Base-by-base conservation (phyloP, 495 filamentous ascomycete species). In the Ascobolus immersus region DNA sequence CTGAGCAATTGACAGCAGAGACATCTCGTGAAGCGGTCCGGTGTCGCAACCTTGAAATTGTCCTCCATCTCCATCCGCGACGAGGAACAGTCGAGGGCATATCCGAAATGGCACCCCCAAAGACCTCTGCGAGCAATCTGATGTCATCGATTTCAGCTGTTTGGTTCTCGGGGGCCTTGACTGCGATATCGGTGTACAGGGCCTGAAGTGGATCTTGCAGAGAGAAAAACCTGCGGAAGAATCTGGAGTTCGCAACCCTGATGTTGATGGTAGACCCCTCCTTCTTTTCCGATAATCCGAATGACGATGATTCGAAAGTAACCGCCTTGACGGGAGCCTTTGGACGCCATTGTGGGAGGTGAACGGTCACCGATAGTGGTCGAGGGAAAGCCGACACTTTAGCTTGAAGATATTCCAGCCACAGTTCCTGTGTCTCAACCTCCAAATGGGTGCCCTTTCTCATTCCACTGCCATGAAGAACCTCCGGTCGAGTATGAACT, bases 401-500 rank as follows among this genome's bases (percentile, higher is more conserved):
- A 15, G 28, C 22, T 14, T 38, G 32, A 17, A 49, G 41, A 24
- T 49, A 49, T 18, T 37, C 34, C 17, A 49, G 14, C 38, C 43
- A 49, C 14, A 49, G 28, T 12, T 31, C 37, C 33, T 48, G 41
- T 42, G 49, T 49, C 24, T 42, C 32, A 32, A 43, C 44, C 34
- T 48, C 45, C 7, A 37, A 28, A 31, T 37, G 41, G 21, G 45
- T 48, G 9, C 44, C 44, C 14, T 48, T 37, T 21, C 45, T 43
- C 19, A 39, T 40, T 13, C 42, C 45, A 19, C 38, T 45, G 7
- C 45, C 45, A 4, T 27, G 29, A 4, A 45, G 21, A 17, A 44
- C 42, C 22, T 49, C 46, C 5, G 46, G 46, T n/a, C 46, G 36
- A 19, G 42, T 49, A 25, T 49, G 40, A 24, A 49, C 42, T 24